A percentile compares a stretch with the other conserved stretches of the same genome.
These are phyloP conservation scores for Petunia hybrid DNA, from an alignment of 305 asterid species.

Conservation along the genomic window DNA sequence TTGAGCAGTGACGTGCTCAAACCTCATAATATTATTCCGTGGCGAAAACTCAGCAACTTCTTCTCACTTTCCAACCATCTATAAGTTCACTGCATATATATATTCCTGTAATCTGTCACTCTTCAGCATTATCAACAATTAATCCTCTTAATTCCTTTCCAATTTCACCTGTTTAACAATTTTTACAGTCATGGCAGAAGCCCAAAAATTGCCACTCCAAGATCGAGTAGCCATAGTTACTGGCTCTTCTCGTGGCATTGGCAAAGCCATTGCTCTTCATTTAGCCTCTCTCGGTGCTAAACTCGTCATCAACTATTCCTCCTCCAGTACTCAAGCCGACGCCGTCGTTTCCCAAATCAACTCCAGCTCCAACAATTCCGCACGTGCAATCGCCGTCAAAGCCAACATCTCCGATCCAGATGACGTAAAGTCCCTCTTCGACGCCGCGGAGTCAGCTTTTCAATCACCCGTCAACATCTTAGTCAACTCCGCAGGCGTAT, in stretches of 20 bases:
- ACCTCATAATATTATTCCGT: neutral
- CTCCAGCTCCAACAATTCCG: neutral
- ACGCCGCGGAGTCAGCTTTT: constrained; percentile 59
- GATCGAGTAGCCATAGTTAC: constrained; percentile 72
- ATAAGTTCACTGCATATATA: neutral
- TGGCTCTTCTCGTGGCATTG: constrained; percentile 84
- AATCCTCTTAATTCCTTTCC: neutral
- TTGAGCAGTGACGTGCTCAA: constrained; percentile 23
- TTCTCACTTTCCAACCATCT: too few species aligned
- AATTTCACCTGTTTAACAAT: neutral
- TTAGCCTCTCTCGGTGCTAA: constrained; percentile 70
- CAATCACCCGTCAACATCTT: constrained; percentile 54
- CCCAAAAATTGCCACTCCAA: constrained; percentile 39
- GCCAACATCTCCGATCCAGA: constrained; percentile 65
- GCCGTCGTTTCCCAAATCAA: constrained; percentile 54
- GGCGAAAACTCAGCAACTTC: neutral
- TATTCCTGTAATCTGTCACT: neutral
- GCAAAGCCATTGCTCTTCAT: constrained; percentile 65
- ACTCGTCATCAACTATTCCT: constrained; percentile 62
- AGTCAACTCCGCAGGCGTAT: constrained; percentile 63
- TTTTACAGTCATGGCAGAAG: neutral
- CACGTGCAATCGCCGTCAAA: constrained; percentile 49
- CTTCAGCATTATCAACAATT: neutral
- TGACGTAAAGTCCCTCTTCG: constrained; percentile 67
- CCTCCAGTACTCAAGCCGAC: constrained; percentile 61